phyloP scores from a whole-genome alignment of 208 protist species.

The Naegleria gruberi region DNA sequence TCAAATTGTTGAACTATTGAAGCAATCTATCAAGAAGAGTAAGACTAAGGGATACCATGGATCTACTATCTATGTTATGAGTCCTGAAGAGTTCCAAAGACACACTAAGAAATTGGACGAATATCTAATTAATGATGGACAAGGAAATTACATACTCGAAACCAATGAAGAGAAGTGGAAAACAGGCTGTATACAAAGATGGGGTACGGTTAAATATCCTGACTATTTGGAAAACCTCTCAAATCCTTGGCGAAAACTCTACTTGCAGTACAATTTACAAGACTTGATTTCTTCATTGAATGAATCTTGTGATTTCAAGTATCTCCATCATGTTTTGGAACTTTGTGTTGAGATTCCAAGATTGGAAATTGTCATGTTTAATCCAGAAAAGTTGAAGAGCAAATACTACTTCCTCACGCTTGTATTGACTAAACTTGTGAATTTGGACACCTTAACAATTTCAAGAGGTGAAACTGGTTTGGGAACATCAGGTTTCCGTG shows the following conservation, averaged over 20 bases:
- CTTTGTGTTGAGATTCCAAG: background rate
- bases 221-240: background rate
- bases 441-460: constrained; percentile 6
- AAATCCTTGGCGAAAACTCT: background rate
- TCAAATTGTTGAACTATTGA: background rate
- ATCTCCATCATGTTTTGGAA: background rate
- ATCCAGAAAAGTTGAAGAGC: background rate
- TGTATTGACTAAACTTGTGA: background rate
- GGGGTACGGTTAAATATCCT: background rate
- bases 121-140: background rate
- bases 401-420: background rate
- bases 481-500: background rate
- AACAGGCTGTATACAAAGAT: background rate
- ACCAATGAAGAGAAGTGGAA: constrained; percentile 20
- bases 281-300: background rate
- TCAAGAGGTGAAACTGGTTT: background rate
- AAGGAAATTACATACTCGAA: background rate
- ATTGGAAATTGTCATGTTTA: constrained; percentile 21
- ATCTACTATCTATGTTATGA: background rate
- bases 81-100: constrained; percentile 2
- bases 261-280: constrained; percentile 13
- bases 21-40: background rate
- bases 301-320: background rate
- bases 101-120: background rate
- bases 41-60: constrained; percentile 6